Evolutionary conservation across 2,329 filamentous ascomycete species (phyloP).

Genomic region (Acarospora socialis): DNA sequence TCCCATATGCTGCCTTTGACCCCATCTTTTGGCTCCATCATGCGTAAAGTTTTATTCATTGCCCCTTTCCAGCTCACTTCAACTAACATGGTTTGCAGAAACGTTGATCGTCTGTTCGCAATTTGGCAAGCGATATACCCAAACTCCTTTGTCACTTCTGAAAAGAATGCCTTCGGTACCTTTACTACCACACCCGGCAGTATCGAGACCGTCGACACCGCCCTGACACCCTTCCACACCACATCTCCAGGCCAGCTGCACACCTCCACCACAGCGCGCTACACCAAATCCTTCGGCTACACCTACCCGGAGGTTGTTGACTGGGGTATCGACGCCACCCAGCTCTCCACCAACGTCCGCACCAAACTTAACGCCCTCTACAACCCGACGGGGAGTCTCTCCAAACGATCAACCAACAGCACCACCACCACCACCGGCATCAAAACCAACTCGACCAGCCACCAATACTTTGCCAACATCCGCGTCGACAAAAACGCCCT

Average conservation of each 20-base stretch:
- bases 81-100: slow-evolving; percentile 22
- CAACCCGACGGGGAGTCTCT: slow-evolving; percentile 6
- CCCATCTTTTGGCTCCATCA: slow-evolving; percentile 15
- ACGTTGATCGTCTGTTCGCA: slow-evolving; percentile 13
- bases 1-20: slow-evolving; percentile 9
- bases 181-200: background rate
- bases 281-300: slow-evolving; percentile 9
- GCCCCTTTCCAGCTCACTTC: no score
- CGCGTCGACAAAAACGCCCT: slow-evolving; percentile 1
- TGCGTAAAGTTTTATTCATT: no score
- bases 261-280: slow-evolving; percentile 7
- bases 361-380: slow-evolving; percentile 9
- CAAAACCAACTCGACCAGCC: background rate
- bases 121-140: slow-evolving; percentile 11
- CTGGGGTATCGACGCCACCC: slow-evolving; percentile 5
- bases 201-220: background rate
- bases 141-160: background rate
- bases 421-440: background rate
- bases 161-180: background rate
- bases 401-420: background rate
- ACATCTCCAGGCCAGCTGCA: slow-evolving; percentile 5
- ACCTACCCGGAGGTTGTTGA: slow-evolving; percentile 12
- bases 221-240: slow-evolving; percentile 9
- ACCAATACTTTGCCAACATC: slow-evolving; percentile 11
- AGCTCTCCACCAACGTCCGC: slow-evolving; percentile 9